A percentile compares a stretch with the other conserved stretches of the same genome.
phyloP scores from a whole-genome alignment of 2,329 filamentous ascomycete genomes.

The Beauveria scarabaeidicola region DNA sequence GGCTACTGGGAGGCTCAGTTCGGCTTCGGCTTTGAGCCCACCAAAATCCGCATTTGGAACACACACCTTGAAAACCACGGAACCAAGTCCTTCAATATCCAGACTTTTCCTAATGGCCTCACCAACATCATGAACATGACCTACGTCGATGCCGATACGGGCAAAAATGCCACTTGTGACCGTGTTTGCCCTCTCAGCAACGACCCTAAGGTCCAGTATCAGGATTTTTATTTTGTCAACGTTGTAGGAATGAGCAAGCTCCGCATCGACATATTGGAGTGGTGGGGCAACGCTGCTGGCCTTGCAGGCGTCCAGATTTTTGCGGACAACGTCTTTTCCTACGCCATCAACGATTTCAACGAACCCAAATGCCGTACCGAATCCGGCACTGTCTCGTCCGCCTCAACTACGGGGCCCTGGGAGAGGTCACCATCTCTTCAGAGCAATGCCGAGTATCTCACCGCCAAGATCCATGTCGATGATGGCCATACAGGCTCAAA shows the following conservation, averaged over 20 bases:
- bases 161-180: constrained; percentile 64
- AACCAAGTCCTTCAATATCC: constrained; percentile 81
- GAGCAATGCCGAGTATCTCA: constrained; percentile 71
- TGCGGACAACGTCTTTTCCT: constrained; percentile 75
- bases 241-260: constrained; percentile 80
- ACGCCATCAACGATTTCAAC: constrained; percentile 81
- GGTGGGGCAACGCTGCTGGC: constrained; percentile 79
- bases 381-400: constrained; percentile 46
- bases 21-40: constrained; percentile 76
- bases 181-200: constrained; percentile 76
- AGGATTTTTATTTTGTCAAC: constrained; percentile 91
- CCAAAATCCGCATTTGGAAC: constrained; percentile 82
- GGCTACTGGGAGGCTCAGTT: constrained; percentile 82
- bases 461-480: constrained; percentile 50
- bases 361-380: constrained; percentile 66
- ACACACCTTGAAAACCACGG: constrained; percentile 76
- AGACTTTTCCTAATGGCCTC: constrained; percentile 54
- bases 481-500: constrained; percentile 42
- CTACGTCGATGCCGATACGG: constrained; percentile 68
- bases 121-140: constrained; percentile 93
- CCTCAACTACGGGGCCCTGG: constrained; percentile 70
- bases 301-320: constrained; percentile 81
- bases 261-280: constrained; percentile 75
- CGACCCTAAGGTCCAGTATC: constrained; percentile 56
- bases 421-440: constrained; percentile 53